A percentile compares a stretch with the other conserved stretches of the same genome.
Evolutionary conservation across 1,284 basidiomycete species (phyloP).

Genomic region (Sporisorium sorghi): DNA sequence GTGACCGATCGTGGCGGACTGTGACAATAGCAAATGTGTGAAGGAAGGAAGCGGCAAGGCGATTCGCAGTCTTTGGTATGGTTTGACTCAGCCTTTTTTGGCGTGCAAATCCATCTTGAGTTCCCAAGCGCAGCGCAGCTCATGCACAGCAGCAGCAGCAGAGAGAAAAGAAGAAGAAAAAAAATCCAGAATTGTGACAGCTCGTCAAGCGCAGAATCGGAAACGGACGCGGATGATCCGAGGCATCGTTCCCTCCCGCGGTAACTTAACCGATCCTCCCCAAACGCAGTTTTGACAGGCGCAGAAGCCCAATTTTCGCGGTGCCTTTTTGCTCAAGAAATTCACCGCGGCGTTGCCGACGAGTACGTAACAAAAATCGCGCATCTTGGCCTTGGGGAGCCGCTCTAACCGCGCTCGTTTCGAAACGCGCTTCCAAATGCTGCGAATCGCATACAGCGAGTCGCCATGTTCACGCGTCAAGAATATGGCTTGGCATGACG

Average conservation of each 20-base stretch:
- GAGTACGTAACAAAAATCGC: slow-evolving; percentile 11
- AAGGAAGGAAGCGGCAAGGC: background rate
- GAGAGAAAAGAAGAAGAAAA: no score
- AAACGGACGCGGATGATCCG: background rate
- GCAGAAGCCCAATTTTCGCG: background rate
- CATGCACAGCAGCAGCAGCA: background rate
- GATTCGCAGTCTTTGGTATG: background rate
- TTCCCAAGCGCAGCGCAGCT: background rate
- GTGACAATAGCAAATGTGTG: background rate
- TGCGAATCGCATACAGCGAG: background rate
- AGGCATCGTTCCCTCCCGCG: no score
- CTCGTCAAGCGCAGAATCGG: background rate
- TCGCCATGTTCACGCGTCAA: background rate
- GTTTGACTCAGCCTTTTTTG: background rate
- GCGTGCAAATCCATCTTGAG: background rate
- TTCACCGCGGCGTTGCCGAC: no score
- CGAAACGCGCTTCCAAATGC: background rate
- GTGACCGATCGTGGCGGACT: background rate
- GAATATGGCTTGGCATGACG: slow-evolving; percentile 3
- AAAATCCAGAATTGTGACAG: background rate
- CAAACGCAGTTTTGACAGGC: background rate
- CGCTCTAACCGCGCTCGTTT: background rate
- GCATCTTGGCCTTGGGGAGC: background rate
- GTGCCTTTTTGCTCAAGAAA: no score
- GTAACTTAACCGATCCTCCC: no score